Base-by-base conservation (phyloP, 495 filamentous ascomycete genomes). In the Tuber calosporum region DNA sequence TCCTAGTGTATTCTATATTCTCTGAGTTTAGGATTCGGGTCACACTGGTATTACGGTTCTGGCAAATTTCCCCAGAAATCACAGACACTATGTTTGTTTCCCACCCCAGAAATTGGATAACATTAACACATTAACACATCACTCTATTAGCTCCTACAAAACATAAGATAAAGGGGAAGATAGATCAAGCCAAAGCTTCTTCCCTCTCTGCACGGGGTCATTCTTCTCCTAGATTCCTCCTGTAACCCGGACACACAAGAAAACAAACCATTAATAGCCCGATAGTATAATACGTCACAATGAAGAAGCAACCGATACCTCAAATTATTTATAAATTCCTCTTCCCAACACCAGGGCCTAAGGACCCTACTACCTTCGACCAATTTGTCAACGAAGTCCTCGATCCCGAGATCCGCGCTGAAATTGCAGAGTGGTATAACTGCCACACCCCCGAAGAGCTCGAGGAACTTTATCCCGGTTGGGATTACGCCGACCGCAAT, bases 291-390 rank as follows among this genome's bases (percentile, higher is more conserved):
- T 26, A 62, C n/a, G 4, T 30, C 66, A 42, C 58, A 17, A 78
- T 78, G 76, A 74, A 78, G 40, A 78, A 78, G 41, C 76, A 78
- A 26, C 74, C 76, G 6, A 78, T 75, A 30, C 70, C 76, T 30
- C 22, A 70, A 62, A 70, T 78, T 41, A 74, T 78, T 48, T 78
- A 78, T 71, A 78, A 73, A 42, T 71, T 70, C 20, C 74, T 78
- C 67, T 78, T 78, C 70, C 76, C 76, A 13, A 45, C 38, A 19
- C 76, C 76, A 22, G 67, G 42, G 62, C 45, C 76, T 13, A 78
- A 78, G 38, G 76, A 78, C 41, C 76, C 76, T 34, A 68, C 70
- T 37, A 69, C 76, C 40, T 78, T 78, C 20, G 76, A 78, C 22
- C 74, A 78, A 45, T 78, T 78, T 40, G 68, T 78, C 43, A 41